A percentile compares a stretch with the other conserved stretches of the same genome.
phyloP scores from a whole-genome alignment of 768 basidiomycete genomes.

The Sporobolomyces pararoseus region DNA sequence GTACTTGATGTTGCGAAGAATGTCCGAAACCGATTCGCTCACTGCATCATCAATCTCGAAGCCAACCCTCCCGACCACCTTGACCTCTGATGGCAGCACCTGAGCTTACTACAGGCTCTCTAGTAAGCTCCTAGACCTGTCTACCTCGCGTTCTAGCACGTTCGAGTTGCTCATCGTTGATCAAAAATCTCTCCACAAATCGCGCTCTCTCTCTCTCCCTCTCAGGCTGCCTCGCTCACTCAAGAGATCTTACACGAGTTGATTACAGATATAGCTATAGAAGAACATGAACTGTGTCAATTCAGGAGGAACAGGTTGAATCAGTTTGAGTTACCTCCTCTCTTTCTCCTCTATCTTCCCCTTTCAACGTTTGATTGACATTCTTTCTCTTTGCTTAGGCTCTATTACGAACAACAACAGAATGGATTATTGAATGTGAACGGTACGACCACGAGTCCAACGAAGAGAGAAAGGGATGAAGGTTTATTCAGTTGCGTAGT shows the following conservation, averaged over 20 bases:
- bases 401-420: background rate
- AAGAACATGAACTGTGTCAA: constrained; percentile 25
- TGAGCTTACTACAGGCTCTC: constrained; percentile 4
- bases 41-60: no score
- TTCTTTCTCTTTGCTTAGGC: background rate
- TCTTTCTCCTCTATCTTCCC: background rate
- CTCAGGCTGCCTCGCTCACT: constrained; percentile 11
- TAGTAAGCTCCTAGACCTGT: background rate
- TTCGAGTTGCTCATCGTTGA: background rate
- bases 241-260: constrained; percentile 24
- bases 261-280: constrained; percentile 26
- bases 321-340: background rate
- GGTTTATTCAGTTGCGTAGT: constrained; percentile 31
- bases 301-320: background rate
- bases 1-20: no score
- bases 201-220: background rate
- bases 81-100: background rate
- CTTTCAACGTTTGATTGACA: no score
- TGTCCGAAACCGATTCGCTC: no score
- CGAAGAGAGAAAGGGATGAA: constrained; percentile 36
- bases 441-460: constrained; percentile 24
- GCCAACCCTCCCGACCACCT: background rate
- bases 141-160: no score
- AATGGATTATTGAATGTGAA: background rate
- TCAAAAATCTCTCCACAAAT: no score